A percentile compares a stretch with the other conserved stretches of the same genome.
Evolutionary conservation across 495 filamentous ascomycete genomes (phyloP).

Genomic region (Acidomyces sp.): DNA sequence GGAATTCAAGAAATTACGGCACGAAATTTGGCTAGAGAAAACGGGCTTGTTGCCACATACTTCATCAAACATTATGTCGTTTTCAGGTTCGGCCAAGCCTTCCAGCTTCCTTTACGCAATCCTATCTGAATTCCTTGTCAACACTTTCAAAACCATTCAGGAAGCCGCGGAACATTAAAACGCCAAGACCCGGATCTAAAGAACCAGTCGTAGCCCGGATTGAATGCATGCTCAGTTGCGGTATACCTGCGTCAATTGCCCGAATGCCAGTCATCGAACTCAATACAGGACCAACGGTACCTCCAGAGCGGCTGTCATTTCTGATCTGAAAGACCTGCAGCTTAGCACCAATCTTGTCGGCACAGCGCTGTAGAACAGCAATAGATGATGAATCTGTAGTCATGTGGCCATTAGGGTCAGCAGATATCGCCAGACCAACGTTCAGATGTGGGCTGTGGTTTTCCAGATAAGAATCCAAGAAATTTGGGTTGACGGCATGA

Average conservation of each 20-base stretch:
- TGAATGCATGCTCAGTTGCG: constrained; percentile 88
- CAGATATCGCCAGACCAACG: constrained; percentile 67
- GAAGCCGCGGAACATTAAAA: constrained; percentile 80
- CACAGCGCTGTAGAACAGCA: constrained; percentile 60
- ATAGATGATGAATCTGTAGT: constrained; percentile 74
- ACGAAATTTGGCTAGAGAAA: too few species aligned
- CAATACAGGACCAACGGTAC: constrained; percentile 92
- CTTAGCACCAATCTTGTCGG: constrained; percentile 50
- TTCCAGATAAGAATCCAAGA: constrained; percentile 62
- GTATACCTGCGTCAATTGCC: constrained; percentile 79
- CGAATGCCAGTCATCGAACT: constrained; percentile 67
- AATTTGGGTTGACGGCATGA: constrained; percentile 93
- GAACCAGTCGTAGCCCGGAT: constrained; percentile 83
- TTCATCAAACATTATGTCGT: too few species aligned
- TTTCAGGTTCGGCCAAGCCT: too few species aligned
- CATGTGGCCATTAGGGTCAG: constrained; percentile 88
- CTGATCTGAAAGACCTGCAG: constrained; percentile 90
- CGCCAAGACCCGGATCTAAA: constrained; percentile 76
- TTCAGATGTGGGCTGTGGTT: constrained; percentile 84
- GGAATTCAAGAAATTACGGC: too few species aligned
- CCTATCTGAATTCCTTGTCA: constrained; percentile 73
- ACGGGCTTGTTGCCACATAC: too few species aligned
- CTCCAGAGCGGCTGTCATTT: constrained; percentile 76
- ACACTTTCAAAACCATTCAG: constrained; percentile 79
- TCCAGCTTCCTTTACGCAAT: too few species aligned